Conservation (phyloP, 148 eudicot genomes). For the Fallopia convolvulus region DNA sequence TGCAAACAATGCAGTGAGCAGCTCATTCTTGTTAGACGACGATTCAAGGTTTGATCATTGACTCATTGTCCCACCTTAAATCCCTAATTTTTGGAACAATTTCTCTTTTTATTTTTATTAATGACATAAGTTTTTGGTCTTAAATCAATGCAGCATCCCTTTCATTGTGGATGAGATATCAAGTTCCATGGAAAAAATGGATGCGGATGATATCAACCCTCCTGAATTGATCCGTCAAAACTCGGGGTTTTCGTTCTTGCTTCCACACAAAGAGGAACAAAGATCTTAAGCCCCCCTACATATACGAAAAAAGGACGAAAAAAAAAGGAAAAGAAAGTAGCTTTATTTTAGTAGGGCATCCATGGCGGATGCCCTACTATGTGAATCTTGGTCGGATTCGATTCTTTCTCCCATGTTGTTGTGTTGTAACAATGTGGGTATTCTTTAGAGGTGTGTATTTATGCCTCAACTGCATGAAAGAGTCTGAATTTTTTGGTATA, state of each 20-base stretch:
- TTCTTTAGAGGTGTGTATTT: conserved; percentile 8
- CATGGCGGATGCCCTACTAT: neutral
- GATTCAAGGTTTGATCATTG: conserved; percentile 70
- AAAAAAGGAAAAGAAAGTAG: no score
- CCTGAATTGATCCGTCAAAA: conserved; percentile 82
- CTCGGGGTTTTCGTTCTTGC: conserved; percentile 82
- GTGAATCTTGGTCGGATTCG: neutral
- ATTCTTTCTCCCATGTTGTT: neutral
- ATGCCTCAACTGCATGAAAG: conserved; percentile 8
- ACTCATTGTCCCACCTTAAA: neutral
- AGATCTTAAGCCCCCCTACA: neutral
- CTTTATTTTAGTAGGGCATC: neutral
- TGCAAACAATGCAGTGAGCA: conserved; percentile 84
- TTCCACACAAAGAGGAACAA: conserved; percentile 38
- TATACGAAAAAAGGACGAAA: neutral
- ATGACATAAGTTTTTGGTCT: neutral
- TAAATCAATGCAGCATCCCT: conserved; percentile 59
- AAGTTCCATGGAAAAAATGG: conserved; percentile 65
- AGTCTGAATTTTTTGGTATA: conserved; percentile 6
- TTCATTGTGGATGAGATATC: conserved; percentile 93
- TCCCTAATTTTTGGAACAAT: neutral
- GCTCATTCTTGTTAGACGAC: conserved; percentile 89
- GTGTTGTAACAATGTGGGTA: neutral
- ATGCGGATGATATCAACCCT: conserved; percentile 67
- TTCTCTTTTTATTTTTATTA: neutral